Evolutionary conservation across 306 rosid genomes (phyloP).

Genomic region (Inga leiocalycina): DNA sequence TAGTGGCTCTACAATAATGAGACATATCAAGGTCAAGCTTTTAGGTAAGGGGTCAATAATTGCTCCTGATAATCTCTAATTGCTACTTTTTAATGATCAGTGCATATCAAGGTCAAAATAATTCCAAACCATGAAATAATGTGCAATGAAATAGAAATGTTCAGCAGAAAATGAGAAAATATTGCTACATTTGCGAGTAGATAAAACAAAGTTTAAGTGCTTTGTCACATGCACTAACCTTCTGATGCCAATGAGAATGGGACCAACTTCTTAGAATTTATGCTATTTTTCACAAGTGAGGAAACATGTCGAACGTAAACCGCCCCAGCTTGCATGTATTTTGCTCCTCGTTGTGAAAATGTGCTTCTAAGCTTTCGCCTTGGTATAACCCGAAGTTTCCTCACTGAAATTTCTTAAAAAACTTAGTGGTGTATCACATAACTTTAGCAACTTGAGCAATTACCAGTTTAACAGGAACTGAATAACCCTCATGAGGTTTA

Average conservation of each 20-base stretch:
- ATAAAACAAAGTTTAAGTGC: background rate
- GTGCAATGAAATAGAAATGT: conserved; percentile 12
- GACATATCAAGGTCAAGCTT: background rate
- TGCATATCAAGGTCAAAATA: conserved; percentile 25
- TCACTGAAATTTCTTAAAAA: conserved; percentile 59
- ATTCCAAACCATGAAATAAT: conserved; percentile 16
- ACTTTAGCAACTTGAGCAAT: background rate
- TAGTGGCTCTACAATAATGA: conserved; percentile 66
- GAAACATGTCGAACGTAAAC: conserved; percentile 79
- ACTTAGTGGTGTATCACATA: conserved; percentile 1
- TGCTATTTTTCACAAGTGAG: conserved; percentile 70
- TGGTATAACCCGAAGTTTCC: conserved; percentile 77
- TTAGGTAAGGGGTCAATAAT: conserved; percentile 10
- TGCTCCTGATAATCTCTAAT: background rate
- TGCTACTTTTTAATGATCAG: background rate
- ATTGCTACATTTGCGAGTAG: background rate
- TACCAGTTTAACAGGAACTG: background rate
- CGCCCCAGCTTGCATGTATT: conserved; percentile 77
- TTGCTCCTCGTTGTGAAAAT: conserved; percentile 75
- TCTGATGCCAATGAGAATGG: conserved; percentile 53
- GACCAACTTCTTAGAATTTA: conserved; percentile 64
- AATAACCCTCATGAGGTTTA: conserved; percentile 17
- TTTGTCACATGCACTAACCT: conserved; percentile 57
- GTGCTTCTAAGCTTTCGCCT: conserved; percentile 74
- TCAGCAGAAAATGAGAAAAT: background rate